Percentiles rank a stretch among this genome's conserved stretches.
These are phyloP conservation scores for Kokia cookei DNA, from an alignment of 441 rosid genomes.

Conservation along the genomic window DNA sequence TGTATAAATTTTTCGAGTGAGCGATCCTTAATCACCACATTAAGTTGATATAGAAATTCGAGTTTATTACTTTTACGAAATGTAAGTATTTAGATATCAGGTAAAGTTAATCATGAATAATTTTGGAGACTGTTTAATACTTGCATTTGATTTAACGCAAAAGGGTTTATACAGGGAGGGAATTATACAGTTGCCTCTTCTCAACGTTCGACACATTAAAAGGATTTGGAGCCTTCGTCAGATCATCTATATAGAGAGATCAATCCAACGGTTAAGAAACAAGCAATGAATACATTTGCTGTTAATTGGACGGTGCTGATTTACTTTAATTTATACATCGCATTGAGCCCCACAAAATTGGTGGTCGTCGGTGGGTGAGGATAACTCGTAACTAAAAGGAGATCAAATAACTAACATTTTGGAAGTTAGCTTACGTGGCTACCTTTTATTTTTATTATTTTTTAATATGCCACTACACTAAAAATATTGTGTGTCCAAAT, in stretches of 20 bases:
- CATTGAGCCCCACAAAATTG: not conserved
- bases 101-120: too few species aligned
- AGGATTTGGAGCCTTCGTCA: not conserved
- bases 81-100: too few species aligned
- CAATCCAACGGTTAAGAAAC: not conserved
- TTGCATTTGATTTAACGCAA: too few species aligned
- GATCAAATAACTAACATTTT: not conserved
- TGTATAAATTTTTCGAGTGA: too few species aligned
- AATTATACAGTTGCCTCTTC: conserved; percentile 7
- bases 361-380: conserved; percentile 7
- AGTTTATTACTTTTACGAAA: too few species aligned
- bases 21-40: too few species aligned
- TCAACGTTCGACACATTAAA: conserved; percentile 5
- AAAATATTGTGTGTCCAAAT: too few species aligned
- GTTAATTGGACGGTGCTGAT: not conserved
- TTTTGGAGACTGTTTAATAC: too few species aligned
- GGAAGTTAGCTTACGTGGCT: conserved; percentile 9
- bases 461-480: not conserved
- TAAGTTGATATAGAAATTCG: too few species aligned
- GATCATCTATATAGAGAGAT: not conserved
- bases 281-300: not conserved
- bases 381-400: not conserved
- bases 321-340: not conserved
- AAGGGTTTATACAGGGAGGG: not conserved
- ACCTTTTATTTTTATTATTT: not conserved